phyloP scores from a whole-genome alignment of 345 rosid genomes.

The Psidium guajava region DNA sequence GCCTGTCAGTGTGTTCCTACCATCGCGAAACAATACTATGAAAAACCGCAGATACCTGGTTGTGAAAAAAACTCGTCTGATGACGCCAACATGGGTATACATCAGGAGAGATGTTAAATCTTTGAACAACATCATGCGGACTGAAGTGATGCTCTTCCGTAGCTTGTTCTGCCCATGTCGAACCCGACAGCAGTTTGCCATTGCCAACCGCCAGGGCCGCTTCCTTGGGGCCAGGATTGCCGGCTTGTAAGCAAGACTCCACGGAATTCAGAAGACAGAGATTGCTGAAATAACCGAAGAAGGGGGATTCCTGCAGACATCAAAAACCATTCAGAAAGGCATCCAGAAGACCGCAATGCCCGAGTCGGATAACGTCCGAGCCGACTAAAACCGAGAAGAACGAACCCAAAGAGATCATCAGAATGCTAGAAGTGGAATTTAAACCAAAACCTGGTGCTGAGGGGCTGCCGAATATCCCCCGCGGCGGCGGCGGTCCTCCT shows the following conservation, averaged over 20 bases:
- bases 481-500: background rate
- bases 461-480: background rate
- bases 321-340: background rate
- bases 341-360: background rate
- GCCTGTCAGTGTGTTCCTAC: background rate
- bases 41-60: background rate
- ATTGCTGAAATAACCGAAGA: background rate
- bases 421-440: background rate
- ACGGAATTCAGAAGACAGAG: background rate
- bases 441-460: background rate
- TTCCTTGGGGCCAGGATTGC: background rate
- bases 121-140: background rate
- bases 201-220: too few relatives aligned
- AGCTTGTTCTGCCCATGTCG: background rate
- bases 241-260: background rate
- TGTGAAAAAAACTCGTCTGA: background rate
- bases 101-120: background rate
- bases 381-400: background rate
- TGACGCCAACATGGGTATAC: background rate
- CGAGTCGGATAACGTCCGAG: background rate
- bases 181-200: background rate
- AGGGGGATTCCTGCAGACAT: background rate
- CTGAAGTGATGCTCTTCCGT: background rate
- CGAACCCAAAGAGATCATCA: background rate
- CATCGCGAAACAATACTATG: background rate